Percentiles rank a stretch among this genome's conserved stretches.
Evolutionary conservation across 2,329 filamentous ascomycete genomes (phyloP).

Genomic region (Penicillium rolfsii): DNA sequence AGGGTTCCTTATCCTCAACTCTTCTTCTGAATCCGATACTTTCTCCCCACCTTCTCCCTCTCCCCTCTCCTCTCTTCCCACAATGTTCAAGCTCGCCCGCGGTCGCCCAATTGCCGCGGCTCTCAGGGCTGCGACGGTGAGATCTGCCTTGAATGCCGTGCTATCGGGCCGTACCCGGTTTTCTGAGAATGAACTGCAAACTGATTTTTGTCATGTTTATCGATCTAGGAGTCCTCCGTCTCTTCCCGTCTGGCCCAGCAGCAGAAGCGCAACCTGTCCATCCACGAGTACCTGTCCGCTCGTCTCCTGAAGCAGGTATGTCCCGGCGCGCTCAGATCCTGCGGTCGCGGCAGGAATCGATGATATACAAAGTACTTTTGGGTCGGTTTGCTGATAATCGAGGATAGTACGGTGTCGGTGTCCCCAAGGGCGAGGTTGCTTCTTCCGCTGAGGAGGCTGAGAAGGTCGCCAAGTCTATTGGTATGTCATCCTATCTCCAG

Average conservation of each 20-base stretch:
- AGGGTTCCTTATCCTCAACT: constrained; percentile 17
- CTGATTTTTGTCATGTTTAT: constrained; percentile 1
- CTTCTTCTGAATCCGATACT: constrained; percentile 21
- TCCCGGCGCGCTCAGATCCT: constrained; percentile 19
- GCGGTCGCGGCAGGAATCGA: constrained; percentile 19
- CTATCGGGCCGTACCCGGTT: constrained; percentile 20
- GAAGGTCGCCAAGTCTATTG: constrained; percentile 84
- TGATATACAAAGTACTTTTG: constrained; percentile 8
- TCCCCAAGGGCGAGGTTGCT: constrained; percentile 87
- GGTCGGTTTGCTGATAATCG: constrained; percentile 29
- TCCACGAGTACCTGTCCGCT: constrained; percentile 97
- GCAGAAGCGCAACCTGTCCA: constrained; percentile 87
- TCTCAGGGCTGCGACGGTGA: constrained; percentile 76
- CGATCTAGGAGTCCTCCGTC: constrained; percentile 58
- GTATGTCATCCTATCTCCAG: constrained; percentile 49
- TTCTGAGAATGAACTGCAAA: constrained; percentile 10
- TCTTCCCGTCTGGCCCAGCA: constrained; percentile 63
- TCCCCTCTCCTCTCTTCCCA: constrained; percentile 40
- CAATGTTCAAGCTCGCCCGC: constrained; percentile 87
- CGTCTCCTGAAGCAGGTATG: constrained; percentile 75
- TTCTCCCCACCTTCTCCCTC: constrained; percentile 18
- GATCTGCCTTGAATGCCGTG: constrained; percentile 36
- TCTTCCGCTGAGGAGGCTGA: constrained; percentile 84
- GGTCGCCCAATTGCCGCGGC: constrained; percentile 79
- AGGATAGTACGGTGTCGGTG: constrained; percentile 84